Evolutionary conservation across 2,329 filamentous ascomycete genomes (phyloP).

Genomic region (Venturia effusa): DNA sequence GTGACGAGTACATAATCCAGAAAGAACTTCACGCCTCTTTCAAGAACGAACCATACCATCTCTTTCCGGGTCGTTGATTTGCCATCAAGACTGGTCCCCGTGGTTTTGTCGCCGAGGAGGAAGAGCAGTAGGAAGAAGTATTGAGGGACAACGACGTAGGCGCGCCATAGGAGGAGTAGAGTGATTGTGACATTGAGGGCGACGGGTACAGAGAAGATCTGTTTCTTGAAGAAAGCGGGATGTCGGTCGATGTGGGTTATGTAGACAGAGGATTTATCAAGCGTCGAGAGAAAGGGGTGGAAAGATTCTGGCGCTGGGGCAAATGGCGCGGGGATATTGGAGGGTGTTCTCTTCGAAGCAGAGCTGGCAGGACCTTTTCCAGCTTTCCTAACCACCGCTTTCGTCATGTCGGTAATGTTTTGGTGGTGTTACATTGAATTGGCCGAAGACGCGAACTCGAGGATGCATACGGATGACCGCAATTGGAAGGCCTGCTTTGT

Average conservation of each 20-base stretch:
- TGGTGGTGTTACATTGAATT: not conserved
- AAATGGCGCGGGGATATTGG: conserved; percentile 53
- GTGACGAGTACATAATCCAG: conserved; percentile 54
- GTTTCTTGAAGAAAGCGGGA: conserved; percentile 60
- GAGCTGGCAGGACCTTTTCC: conserved; percentile 11
- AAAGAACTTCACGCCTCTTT: conserved; percentile 55
- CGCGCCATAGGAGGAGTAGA: conserved; percentile 54
- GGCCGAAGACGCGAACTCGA: not conserved
- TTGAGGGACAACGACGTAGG: conserved; percentile 57
- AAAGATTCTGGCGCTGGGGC: conserved; percentile 52
- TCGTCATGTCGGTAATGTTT: not conserved
- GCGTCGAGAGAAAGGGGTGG: conserved; percentile 52
- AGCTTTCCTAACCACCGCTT: conserved; percentile 3
- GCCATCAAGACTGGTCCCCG: conserved; percentile 38
- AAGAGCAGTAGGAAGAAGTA: conserved; percentile 55
- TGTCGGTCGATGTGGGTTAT: conserved; percentile 72
- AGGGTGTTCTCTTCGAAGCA: conserved; percentile 17
- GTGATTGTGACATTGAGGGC: conserved; percentile 62
- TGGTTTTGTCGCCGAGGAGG: conserved; percentile 51
- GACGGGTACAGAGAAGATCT: conserved; percentile 72
- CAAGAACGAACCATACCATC: conserved; percentile 45
- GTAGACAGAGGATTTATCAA: conserved; percentile 65
- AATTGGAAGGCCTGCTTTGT: not conserved
- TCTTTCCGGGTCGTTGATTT: conserved; percentile 23
- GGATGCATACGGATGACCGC: not conserved